Evolutionary conservation across 768 basidiomycete species (phyloP), one percentile per base, ranked within the genome.

Genomic region (Pleurotus citrinopileatus): DNA sequence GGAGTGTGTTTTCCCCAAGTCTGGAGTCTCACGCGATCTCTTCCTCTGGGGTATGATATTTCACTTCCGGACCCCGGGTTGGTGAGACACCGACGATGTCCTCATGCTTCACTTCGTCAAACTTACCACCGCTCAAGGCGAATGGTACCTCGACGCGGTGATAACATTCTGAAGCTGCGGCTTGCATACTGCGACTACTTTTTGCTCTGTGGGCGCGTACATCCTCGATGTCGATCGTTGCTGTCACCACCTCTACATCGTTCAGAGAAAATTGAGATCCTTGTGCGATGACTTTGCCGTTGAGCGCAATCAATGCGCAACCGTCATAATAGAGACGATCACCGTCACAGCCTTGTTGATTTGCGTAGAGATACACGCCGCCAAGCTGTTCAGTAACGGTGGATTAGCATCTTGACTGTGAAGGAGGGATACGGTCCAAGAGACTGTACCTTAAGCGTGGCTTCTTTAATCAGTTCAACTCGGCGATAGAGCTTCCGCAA

Each of bases 341-440:
- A 1, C 97, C 97, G 63, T 99, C 97, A 64, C 97, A 99, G 4
- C 97, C 97, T 75, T 97, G 96, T 63, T 99, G 97, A 66, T 99
- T 99, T 7, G 97, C 93, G 62, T 99, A 99, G 5, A 99, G 80
- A 70, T 99, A 99, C 50, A 98, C 84, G 2, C 97, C 97, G 8
- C 97, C 97, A 29, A 95, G 81, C 96, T 98, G 59, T 6, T 34
- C 36, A 37, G 38, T 12, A 19, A 40, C 7, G 19, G 38, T 32
- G 13, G 27, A 25, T 37, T 34, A 51, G 37, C 42, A 54, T 54
- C 26, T 59, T 42, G n/a, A 3, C 22, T 15, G n/a, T 36, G 23
- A 45, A 37, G 25, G 17, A 25, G 25, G 7, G 17, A 22, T 25
- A 27, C 46, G 38, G 17, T 20, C 17, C 27, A 36, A 42, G 28